phyloP scores from a whole-genome alignment of 2,329 filamentous ascomycete genomes.

The Colletotrichum australisinense region DNA sequence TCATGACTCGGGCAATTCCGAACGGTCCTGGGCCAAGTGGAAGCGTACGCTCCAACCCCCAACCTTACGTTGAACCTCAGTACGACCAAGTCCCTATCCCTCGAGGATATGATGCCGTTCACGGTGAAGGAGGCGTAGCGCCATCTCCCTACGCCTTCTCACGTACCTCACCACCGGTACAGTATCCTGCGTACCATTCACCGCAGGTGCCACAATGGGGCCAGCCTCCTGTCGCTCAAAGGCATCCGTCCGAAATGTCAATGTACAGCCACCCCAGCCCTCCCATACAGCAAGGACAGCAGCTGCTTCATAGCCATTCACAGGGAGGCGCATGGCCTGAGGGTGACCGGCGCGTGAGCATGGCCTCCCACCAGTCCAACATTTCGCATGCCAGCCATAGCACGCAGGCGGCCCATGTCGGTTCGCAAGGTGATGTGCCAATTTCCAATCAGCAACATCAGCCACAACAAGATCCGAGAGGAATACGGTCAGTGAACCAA shows the following conservation, averaged over 20 bases:
- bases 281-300: constrained; percentile 20
- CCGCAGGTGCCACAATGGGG: constrained; percentile 30
- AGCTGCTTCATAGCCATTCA: constrained; percentile 2
- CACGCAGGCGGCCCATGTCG: not conserved
- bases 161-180: constrained; percentile 28
- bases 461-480: not conserved
- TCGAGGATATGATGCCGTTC: constrained; percentile 48
- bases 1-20: not conserved
- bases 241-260: constrained; percentile 17
- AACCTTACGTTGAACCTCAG: constrained; percentile 42
- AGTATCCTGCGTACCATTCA: constrained; percentile 32
- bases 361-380: constrained; percentile 24
- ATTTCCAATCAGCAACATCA: not conserved
- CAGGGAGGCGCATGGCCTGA: not conserved
- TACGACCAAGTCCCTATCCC: constrained; percentile 54
- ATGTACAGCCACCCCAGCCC: constrained; percentile 7
- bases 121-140: constrained; percentile 48
- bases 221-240: constrained; percentile 11
- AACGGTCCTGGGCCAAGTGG: not conserved
- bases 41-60: not conserved
- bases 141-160: constrained; percentile 44
- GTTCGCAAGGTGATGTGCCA: not conserved
- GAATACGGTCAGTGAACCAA: not conserved
- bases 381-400: not conserved
- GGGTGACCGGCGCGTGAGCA: constrained; percentile 20